Evolutionary conservation across 164 flowering plant genomes (phyloP), one percentile per base, ranked within the genome.

Genomic region (Berberis vulgaris): DNA sequence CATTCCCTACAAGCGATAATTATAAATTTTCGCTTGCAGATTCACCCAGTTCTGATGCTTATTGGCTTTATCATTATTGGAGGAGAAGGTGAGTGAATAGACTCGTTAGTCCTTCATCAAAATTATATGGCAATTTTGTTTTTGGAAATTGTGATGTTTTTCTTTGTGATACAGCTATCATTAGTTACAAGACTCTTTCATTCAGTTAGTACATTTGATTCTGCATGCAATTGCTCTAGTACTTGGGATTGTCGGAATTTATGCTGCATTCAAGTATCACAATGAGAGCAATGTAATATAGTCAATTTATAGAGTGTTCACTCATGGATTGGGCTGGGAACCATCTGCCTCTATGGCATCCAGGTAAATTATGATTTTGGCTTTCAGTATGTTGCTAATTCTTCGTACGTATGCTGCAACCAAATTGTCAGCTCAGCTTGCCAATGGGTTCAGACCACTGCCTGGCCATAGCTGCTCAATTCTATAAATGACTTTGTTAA

Each of bases 231-330:
- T 79, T 45, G 96, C 98, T 4, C 76, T 94, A 5, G 63, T 79
- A 44, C 85, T 91, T 11, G 97, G 97, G 3, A 83, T 79, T 1
- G 57, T 89, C 5, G 98, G 98, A 0, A 76, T 91, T 38, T 77
- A 71, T 47, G 76, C 86, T 0, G 98, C 88, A 4, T 94, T 94
- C 81, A 94, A 88, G 62, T 65, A 57, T 69, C 97, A 94, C 64
- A 94, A 91, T 53, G 96, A 94, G 77, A 87, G 86, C 46, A 26
- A 26, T 26, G 26, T 0, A 68, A 72, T 11, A 87, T 91, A 57
- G 85, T 75, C 56, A 91, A 94, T 74, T 76, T 91, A 10, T 94
- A 94, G 72, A 94, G 97, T 76, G 75, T 94, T 72, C 98, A 94
- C 64, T 94, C 97, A 11, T 94, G 98, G 98, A 40, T 87, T 63